phyloP scores from a whole-genome alignment of 768 basidiomycete species.

The Panellus pusillus region DNA sequence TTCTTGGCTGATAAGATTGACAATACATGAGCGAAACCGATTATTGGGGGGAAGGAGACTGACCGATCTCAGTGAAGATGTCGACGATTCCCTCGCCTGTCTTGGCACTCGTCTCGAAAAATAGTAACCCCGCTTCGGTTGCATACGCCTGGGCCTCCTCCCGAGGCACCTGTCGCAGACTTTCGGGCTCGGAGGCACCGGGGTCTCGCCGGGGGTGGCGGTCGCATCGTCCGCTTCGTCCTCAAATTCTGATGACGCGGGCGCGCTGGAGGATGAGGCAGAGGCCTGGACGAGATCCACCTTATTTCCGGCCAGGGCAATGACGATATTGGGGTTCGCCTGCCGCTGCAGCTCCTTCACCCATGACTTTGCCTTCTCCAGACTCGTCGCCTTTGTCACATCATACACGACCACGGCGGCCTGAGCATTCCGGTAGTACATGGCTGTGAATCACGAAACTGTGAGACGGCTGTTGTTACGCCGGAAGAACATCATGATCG shows the following conservation, averaged over 20 bases:
- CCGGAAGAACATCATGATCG: neutral
- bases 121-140: slow-evolving; percentile 88
- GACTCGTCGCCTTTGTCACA: slow-evolving; percentile 90
- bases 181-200: slow-evolving; percentile 62
- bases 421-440: slow-evolving; percentile 99
- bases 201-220: slow-evolving; percentile 75
- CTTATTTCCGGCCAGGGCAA: slow-evolving; percentile 98
- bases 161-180: slow-evolving; percentile 82
- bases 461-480: slow-evolving; percentile 4
- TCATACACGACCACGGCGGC: slow-evolving; percentile 99
- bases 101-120: slow-evolving; percentile 98
- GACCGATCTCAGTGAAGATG: slow-evolving; percentile 98
- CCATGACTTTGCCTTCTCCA: slow-evolving; percentile 99
- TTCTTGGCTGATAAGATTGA: slow-evolving; percentile 47
- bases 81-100: slow-evolving; percentile 94
- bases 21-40: slow-evolving; percentile 1
- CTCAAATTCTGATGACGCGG: slow-evolving; percentile 67
- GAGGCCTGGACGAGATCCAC: slow-evolving; percentile 83
- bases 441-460: slow-evolving; percentile 51
- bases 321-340: slow-evolving; percentile 98
- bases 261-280: slow-evolving; percentile 45
- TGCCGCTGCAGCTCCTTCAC: slow-evolving; percentile 98
- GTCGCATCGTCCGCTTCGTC: slow-evolving; percentile 94
- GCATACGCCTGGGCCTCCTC: slow-evolving; percentile 98
- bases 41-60: slow-evolving; percentile 23